These are phyloP conservation scores for Arthrobotrys iridis DNA, from an alignment of 2,329 filamentous ascomycete species.

Conservation along the genomic window DNA sequence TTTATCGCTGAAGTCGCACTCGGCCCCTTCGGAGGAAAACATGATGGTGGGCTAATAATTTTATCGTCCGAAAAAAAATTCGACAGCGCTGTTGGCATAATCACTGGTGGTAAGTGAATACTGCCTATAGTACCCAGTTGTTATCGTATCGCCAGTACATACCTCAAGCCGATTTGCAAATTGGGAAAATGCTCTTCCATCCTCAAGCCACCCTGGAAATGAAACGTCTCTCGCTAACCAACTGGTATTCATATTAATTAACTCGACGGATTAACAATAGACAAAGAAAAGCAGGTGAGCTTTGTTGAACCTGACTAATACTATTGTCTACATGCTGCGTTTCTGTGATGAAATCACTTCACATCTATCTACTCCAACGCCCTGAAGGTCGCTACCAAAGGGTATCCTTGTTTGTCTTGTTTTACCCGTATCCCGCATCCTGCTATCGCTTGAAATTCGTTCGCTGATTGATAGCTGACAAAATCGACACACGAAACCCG, in stretches of 20 bases:
- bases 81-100: conserved; percentile 34
- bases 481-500: neutral
- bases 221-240: neutral
- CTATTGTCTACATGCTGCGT: neutral
- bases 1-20: neutral
- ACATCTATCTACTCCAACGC: neutral
- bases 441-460: conserved; percentile 29
- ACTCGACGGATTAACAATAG: neutral
- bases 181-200: neutral
- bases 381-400: conserved; percentile 17
- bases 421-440: conserved; percentile 29
- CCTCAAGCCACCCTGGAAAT: neutral
- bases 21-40: conserved; percentile 3
- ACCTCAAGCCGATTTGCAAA: neutral
- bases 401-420: conserved; percentile 40
- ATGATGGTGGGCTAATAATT: conserved; percentile 46
- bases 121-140: neutral
- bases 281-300: conserved; percentile 23
- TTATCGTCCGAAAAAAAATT: conserved; percentile 23
- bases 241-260: neutral
- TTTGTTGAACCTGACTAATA: neutral
- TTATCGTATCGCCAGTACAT: neutral
- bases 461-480: conserved; percentile 40
- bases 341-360: neutral
- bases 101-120: conserved; percentile 29